Evolutionary conservation across 1,139 yeast genomes (phyloP).

Genomic region (Magnusiomyces tetraspermus): DNA sequence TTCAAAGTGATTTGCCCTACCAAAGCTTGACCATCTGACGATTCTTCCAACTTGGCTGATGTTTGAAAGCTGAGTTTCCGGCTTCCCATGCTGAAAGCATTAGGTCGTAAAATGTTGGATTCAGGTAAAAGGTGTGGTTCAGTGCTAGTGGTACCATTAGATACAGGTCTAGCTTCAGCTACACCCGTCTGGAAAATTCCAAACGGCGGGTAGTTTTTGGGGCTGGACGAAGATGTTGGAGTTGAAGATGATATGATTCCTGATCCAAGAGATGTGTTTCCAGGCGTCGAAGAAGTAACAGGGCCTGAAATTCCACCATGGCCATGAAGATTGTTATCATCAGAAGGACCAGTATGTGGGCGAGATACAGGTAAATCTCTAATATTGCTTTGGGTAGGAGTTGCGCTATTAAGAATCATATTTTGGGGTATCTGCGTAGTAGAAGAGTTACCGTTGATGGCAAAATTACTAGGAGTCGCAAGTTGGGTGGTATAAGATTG

Average conservation of each 20-base stretch:
- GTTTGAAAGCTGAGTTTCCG: background rate
- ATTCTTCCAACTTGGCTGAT: background rate
- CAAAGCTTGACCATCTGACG: background rate
- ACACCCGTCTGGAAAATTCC: background rate
- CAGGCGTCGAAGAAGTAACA: background rate
- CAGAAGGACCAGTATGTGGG: background rate
- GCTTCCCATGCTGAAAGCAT: background rate
- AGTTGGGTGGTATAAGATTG: background rate
- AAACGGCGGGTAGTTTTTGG: background rate
- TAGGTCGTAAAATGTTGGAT: background rate
- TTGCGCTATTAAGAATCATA: background rate
- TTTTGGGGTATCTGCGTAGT: background rate
- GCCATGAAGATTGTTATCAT: background rate
- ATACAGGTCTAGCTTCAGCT: background rate
- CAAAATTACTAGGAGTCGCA: background rate
- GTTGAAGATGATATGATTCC: background rate
- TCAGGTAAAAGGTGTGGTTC: background rate
- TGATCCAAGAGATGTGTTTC: background rate
- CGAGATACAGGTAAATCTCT: background rate
- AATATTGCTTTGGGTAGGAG: background rate
- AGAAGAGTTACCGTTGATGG: background rate
- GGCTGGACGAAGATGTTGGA: background rate
- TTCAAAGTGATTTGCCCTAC: background rate
- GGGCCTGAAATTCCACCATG: background rate
- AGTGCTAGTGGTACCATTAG: background rate